Evolutionary conservation across 1,139 yeast species (phyloP), one percentile per base, ranked within the genome.

Genomic region (Protomyces macrosporus): DNA sequence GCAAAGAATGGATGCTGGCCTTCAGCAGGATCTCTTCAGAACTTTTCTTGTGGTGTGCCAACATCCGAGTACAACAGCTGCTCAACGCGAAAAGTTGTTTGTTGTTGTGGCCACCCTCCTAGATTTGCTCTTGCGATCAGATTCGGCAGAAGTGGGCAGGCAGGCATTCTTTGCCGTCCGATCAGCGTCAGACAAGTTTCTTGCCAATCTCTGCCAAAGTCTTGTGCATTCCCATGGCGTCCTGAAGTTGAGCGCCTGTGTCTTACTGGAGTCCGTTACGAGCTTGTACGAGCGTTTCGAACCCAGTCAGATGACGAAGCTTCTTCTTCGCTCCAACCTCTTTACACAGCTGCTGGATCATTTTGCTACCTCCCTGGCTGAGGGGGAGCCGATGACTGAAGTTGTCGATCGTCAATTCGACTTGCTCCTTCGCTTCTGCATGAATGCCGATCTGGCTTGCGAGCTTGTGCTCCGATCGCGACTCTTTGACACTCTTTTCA

Each of bases 321-420:
- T 37, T 36, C n/a, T 57, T 16, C 50, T 58, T 16, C 7, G 40
- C 4, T 39, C 45, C 9, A 58, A 58, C 48, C 34, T 52, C 6
- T 40, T 58, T 12, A 42, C 51, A 4, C 42, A 37, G 30, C 36
- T 58, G n/a, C 37, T 42, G 12, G 40, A 58, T 14, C 56, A 58
- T 16, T 58, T 58, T 39, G 62, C 53, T 7, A 30, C 14, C 3
- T n/a, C 51, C 2, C 32, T 51, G 7, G 6, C n/a, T 32, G 16
- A 16, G 4, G 35, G 37, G n/a, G 10, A 6, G n/a, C 40, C 23
- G 16, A 30, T n/a, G 10, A 4, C 40, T 33, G 56, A 58, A 9
- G 52, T 50, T 12, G 12, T 52, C 9, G 56, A 45, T 5, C 56
- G 62, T 6, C 62, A 58, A 52, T 45, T 52, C 12, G 62, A 42